phyloP scores from a whole-genome alignment of 306 rosid species.

The Cercis canadensis region DNA sequence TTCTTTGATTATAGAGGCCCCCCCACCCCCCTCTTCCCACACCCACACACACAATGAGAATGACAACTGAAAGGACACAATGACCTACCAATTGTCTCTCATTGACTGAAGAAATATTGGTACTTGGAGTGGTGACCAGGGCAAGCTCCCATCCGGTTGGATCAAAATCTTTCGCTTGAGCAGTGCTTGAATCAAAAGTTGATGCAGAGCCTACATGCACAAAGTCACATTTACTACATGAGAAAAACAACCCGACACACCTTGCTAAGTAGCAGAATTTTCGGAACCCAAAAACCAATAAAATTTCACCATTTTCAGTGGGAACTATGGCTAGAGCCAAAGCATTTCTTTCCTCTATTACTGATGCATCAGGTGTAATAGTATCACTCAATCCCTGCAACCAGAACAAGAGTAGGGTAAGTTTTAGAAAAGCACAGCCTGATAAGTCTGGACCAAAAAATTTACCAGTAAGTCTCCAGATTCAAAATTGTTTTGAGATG shows the following conservation, averaged over 20 bases:
- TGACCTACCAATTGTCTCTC: constrained; percentile 92
- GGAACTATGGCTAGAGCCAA: constrained; percentile 90
- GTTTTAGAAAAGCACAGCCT: constrained; percentile 16
- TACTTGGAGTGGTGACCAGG: constrained; percentile 89
- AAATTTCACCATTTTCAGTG: constrained; percentile 63
- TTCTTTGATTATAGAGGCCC: no score
- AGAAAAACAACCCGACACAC: constrained; percentile 36
- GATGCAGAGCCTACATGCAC: constrained; percentile 56
- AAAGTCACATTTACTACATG: constrained; percentile 27
- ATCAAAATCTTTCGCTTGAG: constrained; percentile 76
- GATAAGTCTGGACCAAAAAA: constrained; percentile 24
- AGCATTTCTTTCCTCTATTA: constrained; percentile 90
- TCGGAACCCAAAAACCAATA: constrained; percentile 25
- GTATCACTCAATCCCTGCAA: constrained; percentile 79
- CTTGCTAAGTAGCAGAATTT: constrained; percentile 31
- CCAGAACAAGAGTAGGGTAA: constrained; percentile 33
- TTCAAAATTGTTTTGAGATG: constrained; percentile 58
- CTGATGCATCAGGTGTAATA: constrained; percentile 60
- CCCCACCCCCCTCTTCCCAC: no score
- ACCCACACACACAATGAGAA: no score
- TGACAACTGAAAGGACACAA: no score
- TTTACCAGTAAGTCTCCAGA: constrained; percentile 91
- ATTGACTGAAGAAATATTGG: constrained; percentile 73
- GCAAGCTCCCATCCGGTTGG: constrained; percentile 99
- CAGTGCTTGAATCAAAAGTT: constrained; percentile 60